Conservation (phyloP, 2,329 filamentous ascomycete genomes). For the Sporothrix globosa region DNA sequence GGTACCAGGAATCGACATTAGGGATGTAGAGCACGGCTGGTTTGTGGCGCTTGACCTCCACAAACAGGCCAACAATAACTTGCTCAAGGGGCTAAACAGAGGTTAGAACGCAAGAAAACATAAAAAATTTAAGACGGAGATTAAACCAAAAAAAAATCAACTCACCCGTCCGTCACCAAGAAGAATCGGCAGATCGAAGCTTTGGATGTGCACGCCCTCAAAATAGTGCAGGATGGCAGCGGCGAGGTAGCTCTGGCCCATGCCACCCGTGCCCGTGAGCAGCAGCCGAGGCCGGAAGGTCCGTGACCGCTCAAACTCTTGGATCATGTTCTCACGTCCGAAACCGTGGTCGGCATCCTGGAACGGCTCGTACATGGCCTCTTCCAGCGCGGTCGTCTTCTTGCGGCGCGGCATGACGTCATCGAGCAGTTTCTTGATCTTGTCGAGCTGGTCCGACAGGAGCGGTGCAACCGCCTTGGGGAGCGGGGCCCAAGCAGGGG, state of each 20-base stretch:
- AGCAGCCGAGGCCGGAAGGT: constrained; percentile 88
- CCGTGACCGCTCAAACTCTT: constrained; percentile 83
- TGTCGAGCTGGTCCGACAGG: constrained; percentile 69
- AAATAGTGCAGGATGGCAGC: constrained; percentile 86
- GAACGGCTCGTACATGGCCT: constrained; percentile 88
- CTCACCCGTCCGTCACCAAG: constrained; percentile 78
- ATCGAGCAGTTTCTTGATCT: constrained; percentile 71
- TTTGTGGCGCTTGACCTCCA: constrained; percentile 90
- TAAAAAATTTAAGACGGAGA: neutral
- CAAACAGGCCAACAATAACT: constrained; percentile 85
- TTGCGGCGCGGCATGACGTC: constrained; percentile 82
- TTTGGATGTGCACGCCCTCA: constrained; percentile 91
- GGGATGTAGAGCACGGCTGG: constrained; percentile 96
- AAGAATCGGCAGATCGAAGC: constrained; percentile 86
- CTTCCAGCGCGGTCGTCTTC: constrained; percentile 84
- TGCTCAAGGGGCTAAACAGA: constrained; percentile 70
- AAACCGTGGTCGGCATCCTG: constrained; percentile 83
- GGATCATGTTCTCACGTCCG: constrained; percentile 72
- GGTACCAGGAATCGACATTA: constrained; percentile 85
- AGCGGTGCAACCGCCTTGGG: constrained; percentile 81
- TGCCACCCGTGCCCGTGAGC: constrained; percentile 78
- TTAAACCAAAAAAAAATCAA: neutral
- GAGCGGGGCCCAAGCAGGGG: constrained; percentile 79
- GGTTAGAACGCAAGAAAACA: constrained; percentile 14
- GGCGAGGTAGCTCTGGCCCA: constrained; percentile 91